Percentiles rank a stretch among this genome's conserved stretches.
Conservation (phyloP, 352 stramenopile genomes). For the Phytophthora tentaculata region DNA sequence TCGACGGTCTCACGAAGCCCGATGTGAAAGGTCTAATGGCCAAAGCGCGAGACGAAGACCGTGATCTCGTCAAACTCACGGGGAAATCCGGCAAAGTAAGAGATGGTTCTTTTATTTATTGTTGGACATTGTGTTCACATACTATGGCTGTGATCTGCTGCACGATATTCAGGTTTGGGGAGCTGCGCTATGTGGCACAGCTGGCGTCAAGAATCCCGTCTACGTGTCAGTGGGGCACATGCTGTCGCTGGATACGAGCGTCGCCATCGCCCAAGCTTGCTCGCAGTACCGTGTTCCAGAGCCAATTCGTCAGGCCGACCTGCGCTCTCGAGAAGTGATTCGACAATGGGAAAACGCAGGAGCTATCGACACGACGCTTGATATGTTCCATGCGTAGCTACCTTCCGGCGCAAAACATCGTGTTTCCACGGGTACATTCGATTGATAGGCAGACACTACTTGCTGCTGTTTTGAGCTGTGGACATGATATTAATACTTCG, state of each 20-base stretch:
- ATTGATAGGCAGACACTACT: no score
- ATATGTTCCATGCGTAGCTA: slow-evolving; percentile 40
- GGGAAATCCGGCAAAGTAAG: slow-evolving; percentile 67
- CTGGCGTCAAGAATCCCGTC: slow-evolving; percentile 75
- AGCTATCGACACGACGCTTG: slow-evolving; percentile 59
- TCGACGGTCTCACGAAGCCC: slow-evolving; percentile 85
- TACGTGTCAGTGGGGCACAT: slow-evolving; percentile 87
- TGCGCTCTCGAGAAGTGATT: slow-evolving; percentile 81
- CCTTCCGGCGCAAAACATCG: background rate
- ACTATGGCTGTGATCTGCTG: slow-evolving; percentile 9
- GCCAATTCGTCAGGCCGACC: slow-evolving; percentile 85
- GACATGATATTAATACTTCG: no score
- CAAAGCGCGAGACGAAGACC: slow-evolving; percentile 39
- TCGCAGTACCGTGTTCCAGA: slow-evolving; percentile 79
- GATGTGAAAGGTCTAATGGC: slow-evolving; percentile 65
- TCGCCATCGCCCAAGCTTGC: slow-evolving; percentile 64
- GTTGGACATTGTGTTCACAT: background rate
- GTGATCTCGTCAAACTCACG: slow-evolving; percentile 50
- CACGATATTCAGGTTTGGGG: slow-evolving; percentile 65
- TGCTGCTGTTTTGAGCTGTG: no score
- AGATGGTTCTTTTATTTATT: slow-evolving; percentile 3
- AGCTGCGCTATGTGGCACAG: slow-evolving; percentile 66
- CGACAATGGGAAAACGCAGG: slow-evolving; percentile 62
- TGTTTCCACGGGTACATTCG: no score
- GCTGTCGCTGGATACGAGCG: slow-evolving; percentile 66